Evolutionary conservation across 768 basidiomycete genomes (phyloP), one percentile per base, ranked within the genome.

Genomic region (Boletus sp.): DNA sequence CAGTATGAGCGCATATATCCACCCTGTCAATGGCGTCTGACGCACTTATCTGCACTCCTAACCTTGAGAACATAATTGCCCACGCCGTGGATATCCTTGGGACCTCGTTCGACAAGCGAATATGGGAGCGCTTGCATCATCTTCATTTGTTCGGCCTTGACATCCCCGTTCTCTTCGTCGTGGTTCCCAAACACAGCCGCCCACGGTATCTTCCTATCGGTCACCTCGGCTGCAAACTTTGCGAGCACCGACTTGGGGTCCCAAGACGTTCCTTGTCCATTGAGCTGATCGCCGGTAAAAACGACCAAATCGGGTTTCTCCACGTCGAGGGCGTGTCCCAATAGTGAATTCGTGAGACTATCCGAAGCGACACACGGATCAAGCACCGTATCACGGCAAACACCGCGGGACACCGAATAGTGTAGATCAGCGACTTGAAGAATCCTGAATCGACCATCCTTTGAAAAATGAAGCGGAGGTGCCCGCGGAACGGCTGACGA

Each of bases 151-250:
- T 83, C 79, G 30, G 78, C 81, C 58, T 85, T 83, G 29, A 73
- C 54, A 61, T 77, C 60, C 14, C 86, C 88, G 47, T 83, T 78
- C 55, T 94, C 88, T 41, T 83, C 81, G 61, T 98, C 96, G 69
- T 99, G 96, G 65, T 99, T 98, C 1, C 96, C 96, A 69, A 98
- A 95, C 3, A 98, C 80, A 0, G 85, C 88, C 4, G 92, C 83
- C 95, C 95, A 99, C 0, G 95, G 90, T 35, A 96, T 87, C 21
- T 79, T 71, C 44, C 85, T 80, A 13, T 85, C 82, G 14, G 87
- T 87, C 6, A 90, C 90, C 0, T 84, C 83, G 30, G 75, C 77
- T 0, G 92, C 84, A 63, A 95, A 95, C 71, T 98, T 98, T 14
- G 94, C 87, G 7, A 98, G 74, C 4, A 96, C 88, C 4, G 88